phyloP scores from a whole-genome alignment of 768 basidiomycete genomes.

The Tremella fuciformis region DNA sequence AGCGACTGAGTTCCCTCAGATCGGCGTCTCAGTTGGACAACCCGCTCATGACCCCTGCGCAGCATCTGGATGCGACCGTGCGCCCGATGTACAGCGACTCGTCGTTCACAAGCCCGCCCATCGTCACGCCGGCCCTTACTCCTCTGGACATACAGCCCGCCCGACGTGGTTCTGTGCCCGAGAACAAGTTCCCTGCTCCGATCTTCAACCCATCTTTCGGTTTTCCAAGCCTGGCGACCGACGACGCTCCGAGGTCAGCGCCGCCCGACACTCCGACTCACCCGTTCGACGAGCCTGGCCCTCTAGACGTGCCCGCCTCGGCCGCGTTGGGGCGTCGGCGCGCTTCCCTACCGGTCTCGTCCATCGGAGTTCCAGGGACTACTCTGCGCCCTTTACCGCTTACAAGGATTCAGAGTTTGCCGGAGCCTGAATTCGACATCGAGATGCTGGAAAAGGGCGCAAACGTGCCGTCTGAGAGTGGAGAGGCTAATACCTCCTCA shows the following conservation, averaged over 20 bases:
- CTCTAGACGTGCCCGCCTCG: conserved; percentile 3
- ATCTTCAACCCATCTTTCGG: conserved; percentile 40
- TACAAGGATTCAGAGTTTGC: conserved; percentile 40
- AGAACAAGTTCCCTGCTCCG: conserved; percentile 10
- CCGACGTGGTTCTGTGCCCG: conserved; percentile 8
- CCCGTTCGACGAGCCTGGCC: neutral
- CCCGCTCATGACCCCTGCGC: neutral
- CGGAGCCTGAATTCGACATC: conserved; percentile 6
- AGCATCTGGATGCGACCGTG: conserved; percentile 3
- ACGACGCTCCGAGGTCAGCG: conserved; percentile 8
- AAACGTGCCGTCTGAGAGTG: neutral
- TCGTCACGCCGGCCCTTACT: neutral
- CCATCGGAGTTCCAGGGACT: neutral
- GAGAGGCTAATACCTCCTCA: neutral
- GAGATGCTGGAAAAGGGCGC: conserved; percentile 1
- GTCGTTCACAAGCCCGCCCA: neutral
- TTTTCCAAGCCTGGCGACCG: conserved; percentile 7
- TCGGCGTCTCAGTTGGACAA: neutral
- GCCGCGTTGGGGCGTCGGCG: conserved; percentile 18
- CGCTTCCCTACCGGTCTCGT: conserved; percentile 26
- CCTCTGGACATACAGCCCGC: neutral
- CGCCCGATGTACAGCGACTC: conserved; percentile 4
- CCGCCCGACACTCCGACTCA: conserved; percentile 4
- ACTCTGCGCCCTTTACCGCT: conserved; percentile 12
- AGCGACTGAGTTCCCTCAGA: neutral